Evolutionary conservation across 1,139 yeast species (phyloP), one percentile per base, ranked within the genome.

Genomic region (Kodamaea suecica): DNA sequence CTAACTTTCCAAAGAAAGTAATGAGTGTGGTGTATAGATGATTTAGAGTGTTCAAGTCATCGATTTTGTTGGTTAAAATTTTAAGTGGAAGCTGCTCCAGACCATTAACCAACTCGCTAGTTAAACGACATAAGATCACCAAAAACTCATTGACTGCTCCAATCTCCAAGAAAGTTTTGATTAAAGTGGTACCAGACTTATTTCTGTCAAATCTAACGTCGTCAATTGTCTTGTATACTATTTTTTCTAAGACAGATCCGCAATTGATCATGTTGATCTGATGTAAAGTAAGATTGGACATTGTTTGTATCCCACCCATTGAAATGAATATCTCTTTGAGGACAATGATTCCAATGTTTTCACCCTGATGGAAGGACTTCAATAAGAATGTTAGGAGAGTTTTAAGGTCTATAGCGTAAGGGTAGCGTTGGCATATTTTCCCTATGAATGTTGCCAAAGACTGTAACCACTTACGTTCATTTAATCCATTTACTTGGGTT

Each of bases 381-480:
- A 85, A 55, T 13, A 84, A 59, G 50, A 75, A 84, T 2, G 66
- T 61, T 12, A 88, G 55, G 9, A 92, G 63, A 14, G 84, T 80
- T 1, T 58, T 55, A 27, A 83, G 52, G 44, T 78, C 77, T 48
- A 83, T 72, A 1, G 55, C 47, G 16, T 63, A 59, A 0, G 76
- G 69, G 47, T 79, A 77, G 7, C 63, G 57, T 39, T 69, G 76
- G 27, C 82, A 77, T 4, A 82, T 57, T 39, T 78, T 77, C 2
- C 90, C 88, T 38, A 82, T 71, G 46, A 84, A 83, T 2, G 75
- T 63, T 0, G 88, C 73, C 17, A 84, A 58, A 20, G 87, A 80
- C 51, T 82, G 95, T 24, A 87, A 73, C 97, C 97, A 92, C 52
- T 78, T 82, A 14, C 86, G 70, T 42, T 85, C 94, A 48, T 80